Conservation (phyloP, 1,284 basidiomycete genomes). For the Phlebopus sp. region DNA sequence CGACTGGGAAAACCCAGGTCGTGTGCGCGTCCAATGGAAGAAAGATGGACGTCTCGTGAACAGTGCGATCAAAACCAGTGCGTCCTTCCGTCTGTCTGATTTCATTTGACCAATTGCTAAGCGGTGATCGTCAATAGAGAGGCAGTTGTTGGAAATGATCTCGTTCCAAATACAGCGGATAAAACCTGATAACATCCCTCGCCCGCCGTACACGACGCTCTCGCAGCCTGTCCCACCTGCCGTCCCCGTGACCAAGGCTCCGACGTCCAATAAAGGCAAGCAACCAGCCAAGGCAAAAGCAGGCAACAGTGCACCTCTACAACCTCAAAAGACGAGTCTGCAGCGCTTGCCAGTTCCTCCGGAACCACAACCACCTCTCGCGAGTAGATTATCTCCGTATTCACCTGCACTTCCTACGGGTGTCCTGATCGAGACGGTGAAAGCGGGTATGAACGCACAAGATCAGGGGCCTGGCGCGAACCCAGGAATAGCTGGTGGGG, state of each 20-base stretch:
- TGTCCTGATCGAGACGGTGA: constrained; percentile 72
- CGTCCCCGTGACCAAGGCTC: constrained; percentile 27
- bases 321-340: constrained; percentile 23
- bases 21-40: constrained; percentile 89
- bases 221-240: constrained; percentile 17
- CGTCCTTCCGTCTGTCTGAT: constrained; percentile 33
- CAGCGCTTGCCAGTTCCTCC: constrained; percentile 47
- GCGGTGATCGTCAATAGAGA: constrained; percentile 51
- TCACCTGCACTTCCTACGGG: constrained; percentile 74
- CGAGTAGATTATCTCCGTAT: constrained; percentile 55
- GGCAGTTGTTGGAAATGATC: constrained; percentile 77
- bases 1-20: constrained; percentile 95
- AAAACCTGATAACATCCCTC: constrained; percentile 72
- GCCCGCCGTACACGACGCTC: constrained; percentile 51
- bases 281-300: constrained; percentile 41
- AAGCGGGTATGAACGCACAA: constrained; percentile 73
- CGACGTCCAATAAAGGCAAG: constrained; percentile 40
- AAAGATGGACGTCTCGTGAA: constrained; percentile 76
- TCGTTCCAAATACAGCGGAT: constrained; percentile 70
- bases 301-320: constrained; percentile 24
- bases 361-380: constrained; percentile 50
- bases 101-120: not conserved
- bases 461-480: constrained; percentile 38
- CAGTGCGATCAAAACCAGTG: constrained; percentile 76
- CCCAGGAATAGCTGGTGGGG: constrained; percentile 35